A percentile compares a stretch with the other conserved stretches of the same genome.
These are phyloP conservation scores for Talaromyces marneffei DNA, from an alignment of 2,329 filamentous ascomycete genomes.

Conservation along the genomic window DNA sequence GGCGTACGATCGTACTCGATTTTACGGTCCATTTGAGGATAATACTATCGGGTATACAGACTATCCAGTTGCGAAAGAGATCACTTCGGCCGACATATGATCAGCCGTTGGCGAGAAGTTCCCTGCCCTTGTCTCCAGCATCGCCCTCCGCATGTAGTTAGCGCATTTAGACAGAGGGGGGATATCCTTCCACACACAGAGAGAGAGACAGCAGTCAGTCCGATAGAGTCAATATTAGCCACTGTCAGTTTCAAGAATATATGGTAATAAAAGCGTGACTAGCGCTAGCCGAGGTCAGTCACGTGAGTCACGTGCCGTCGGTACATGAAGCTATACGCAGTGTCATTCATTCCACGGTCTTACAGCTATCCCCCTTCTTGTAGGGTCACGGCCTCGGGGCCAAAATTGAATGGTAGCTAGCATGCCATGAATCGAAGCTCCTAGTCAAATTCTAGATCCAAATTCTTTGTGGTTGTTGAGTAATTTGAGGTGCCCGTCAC, in stretches of 20 bases:
- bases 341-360: background rate
- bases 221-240: too few relatives aligned
- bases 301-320: too few relatives aligned
- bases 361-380: background rate
- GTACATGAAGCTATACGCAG: background rate
- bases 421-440: background rate
- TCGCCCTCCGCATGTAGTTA: too few relatives aligned
- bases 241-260: too few relatives aligned
- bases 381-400: background rate
- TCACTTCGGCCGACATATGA: too few relatives aligned
- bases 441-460: background rate
- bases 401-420: background rate
- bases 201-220: too few relatives aligned
- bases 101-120: too few relatives aligned
- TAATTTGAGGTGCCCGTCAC: background rate
- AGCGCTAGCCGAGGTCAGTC: too few relatives aligned
- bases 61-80: slow-evolving; percentile 19
- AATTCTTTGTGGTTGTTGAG: background rate
- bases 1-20: slow-evolving; percentile 41
- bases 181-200: too few relatives aligned
- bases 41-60: slow-evolving; percentile 28
- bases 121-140: too few relatives aligned
- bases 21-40: slow-evolving; percentile 38
- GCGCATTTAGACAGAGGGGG: too few relatives aligned
- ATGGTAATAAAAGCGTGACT: too few relatives aligned